Conservation (phyloP, 768 basidiomycete species). For the Tulasnella sp. region DNA sequence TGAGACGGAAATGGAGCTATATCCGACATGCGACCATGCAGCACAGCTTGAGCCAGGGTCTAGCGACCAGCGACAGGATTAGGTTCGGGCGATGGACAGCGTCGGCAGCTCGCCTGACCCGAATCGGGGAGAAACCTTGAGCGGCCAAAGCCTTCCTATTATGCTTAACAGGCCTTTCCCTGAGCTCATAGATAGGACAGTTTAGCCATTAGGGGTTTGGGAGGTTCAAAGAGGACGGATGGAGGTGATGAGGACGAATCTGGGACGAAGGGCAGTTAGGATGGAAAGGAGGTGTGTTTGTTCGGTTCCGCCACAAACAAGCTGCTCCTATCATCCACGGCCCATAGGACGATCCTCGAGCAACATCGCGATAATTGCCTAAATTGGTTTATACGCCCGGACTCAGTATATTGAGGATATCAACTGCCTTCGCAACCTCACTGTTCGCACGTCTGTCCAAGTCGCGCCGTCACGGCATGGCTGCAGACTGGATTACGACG, state of each 20-base stretch:
- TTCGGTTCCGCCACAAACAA: slow-evolving; percentile 1
- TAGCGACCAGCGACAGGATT: slow-evolving; percentile 7
- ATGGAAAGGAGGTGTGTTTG: neutral
- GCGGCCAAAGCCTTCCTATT: neutral
- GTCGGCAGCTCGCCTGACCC: slow-evolving; percentile 8
- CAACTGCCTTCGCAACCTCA: neutral
- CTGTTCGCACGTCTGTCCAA: neutral
- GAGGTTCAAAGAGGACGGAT: slow-evolving; percentile 4
- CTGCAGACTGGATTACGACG: neutral
- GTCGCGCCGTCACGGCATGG: slow-evolving; percentile 8
- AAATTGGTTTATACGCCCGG: neutral
- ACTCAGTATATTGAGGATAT: neutral
- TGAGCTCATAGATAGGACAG: neutral
- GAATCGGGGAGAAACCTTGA: neutral
- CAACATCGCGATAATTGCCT: neutral
- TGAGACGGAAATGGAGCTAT: neutral
- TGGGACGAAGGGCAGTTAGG: neutral
- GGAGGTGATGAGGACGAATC: neutral
- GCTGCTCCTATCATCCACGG: neutral
- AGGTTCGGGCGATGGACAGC: slow-evolving; percentile 11
- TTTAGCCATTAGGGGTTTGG: neutral
- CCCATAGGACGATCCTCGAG: neutral
- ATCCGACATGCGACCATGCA: neutral
- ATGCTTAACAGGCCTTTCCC: slow-evolving; percentile 12
- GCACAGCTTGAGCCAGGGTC: neutral